Base-by-base conservation (phyloP, 2,329 filamentous ascomycete species). In the Dactylonectria estremocensis region DNA sequence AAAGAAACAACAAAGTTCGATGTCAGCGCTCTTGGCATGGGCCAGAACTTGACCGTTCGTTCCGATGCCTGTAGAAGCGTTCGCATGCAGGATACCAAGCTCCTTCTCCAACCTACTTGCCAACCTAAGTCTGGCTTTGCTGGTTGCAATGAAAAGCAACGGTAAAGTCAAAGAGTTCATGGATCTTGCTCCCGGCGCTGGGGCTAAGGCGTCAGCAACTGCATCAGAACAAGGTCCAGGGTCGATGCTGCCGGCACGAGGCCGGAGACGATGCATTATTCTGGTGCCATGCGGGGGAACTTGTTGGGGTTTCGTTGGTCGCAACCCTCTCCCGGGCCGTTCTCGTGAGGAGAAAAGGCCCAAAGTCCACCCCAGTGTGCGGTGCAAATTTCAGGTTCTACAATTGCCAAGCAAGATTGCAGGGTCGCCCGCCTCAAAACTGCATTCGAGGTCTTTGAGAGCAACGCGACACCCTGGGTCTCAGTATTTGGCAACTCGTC, bases 341-440 rank as follows among this genome's bases (percentile, higher is more conserved):
- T 68, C 60, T 73, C 67, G 70, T 71, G 60, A 69, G 66, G 65
- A 74, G 66, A 61, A 68, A 52, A 33, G 31, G 20, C 24, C 40
- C 49, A 31, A 66, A 61, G 46, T 31, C 49, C 22, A 37, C 31
- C 48, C 16, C 22, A 18, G 20, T n/a, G 20, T n/a, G 57, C 35
- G 57, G 57, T 53, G 56, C n/a, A 35, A 52, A 61, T 61, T 35
- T 35, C 45, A 60, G 40, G 46, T 37, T 37, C 50, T 20, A 52
- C 45, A 61, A 52, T 43, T 20, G 40, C 33, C 11, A 53, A 37
- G 4, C 31, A 33, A 43, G n/a, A 45, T 59, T 50, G 40, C 63
- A 59, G 14, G n/a, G 24, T 28, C 7, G 4, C 24, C 24, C 24
- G 24, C 24, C 24, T 28, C 24, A 5, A 4, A 18, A 22, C 22